A percentile compares a stretch with the other conserved stretches of the same genome.
Evolutionary conservation across 768 basidiomycete species (phyloP).

Genomic region (Trametes meyenii): DNA sequence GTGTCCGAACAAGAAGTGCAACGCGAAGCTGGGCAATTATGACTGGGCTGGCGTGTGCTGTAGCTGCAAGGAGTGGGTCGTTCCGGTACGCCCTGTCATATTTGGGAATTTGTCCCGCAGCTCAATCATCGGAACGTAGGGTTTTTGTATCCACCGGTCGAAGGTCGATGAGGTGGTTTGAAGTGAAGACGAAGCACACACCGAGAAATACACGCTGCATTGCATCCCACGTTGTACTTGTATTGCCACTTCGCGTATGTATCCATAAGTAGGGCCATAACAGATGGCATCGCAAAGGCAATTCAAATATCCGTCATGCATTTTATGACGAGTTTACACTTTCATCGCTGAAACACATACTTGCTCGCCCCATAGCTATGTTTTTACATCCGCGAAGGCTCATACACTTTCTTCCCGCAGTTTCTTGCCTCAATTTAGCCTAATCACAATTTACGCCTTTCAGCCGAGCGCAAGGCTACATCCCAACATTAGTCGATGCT

Average conservation of each 20-base stretch:
- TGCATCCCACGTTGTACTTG: neutral
- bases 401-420: too few relatives aligned
- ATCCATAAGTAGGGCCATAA: neutral
- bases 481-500: neutral
- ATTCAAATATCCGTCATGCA: too few relatives aligned
- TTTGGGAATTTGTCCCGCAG: neutral
- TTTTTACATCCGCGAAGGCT: too few relatives aligned
- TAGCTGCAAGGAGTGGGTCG: slow-evolving; percentile 91
- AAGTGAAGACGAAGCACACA: neutral
- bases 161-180: slow-evolving; percentile 55
- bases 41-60: slow-evolving; percentile 97
- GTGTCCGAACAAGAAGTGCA: slow-evolving; percentile 92
- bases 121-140: slow-evolving; percentile 33
- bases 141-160: slow-evolving; percentile 55
- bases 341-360: too few relatives aligned
- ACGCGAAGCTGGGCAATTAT: slow-evolving; percentile 90
- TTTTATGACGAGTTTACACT: too few relatives aligned
- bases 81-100: slow-evolving; percentile 61
- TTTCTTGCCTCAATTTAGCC: too few relatives aligned
- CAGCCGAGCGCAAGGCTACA: slow-evolving; percentile 1
- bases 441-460: neutral
- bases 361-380: too few relatives aligned
- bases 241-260: neutral
- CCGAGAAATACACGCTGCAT: neutral
- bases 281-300: neutral